Conservation (phyloP, 2,329 filamentous ascomycete genomes). For the Aspergillus niger region DNA sequence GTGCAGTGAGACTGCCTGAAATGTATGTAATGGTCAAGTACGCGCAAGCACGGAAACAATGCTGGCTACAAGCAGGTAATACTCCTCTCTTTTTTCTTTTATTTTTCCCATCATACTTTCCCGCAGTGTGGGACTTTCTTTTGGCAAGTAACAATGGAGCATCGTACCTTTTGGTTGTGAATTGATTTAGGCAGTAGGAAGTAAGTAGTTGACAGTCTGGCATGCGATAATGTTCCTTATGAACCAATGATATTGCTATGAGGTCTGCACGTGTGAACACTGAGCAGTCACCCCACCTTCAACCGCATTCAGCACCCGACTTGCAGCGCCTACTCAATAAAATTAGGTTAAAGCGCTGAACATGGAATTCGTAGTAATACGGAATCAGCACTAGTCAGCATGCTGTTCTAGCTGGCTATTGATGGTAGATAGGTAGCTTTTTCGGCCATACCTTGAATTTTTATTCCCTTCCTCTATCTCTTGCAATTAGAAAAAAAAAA, state of each 20-base stretch:
- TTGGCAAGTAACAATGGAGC: too few relatives aligned
- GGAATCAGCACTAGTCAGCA: too few relatives aligned
- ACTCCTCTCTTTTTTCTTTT: too few relatives aligned
- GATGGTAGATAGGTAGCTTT: too few relatives aligned
- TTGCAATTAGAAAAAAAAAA: too few relatives aligned
- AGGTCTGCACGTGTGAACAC: conserved; percentile 4
- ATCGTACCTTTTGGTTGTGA: too few relatives aligned
- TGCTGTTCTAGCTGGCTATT: too few relatives aligned
- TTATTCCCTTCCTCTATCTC: too few relatives aligned
- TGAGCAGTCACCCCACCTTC: background rate
- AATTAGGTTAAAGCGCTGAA: background rate
- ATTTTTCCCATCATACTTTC: too few relatives aligned
- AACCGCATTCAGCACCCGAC: background rate
- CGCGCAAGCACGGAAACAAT: background rate
- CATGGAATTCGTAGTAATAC: too few relatives aligned
- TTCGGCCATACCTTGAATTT: too few relatives aligned
- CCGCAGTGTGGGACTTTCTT: too few relatives aligned
- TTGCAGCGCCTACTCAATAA: background rate
- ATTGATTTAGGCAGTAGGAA: background rate
- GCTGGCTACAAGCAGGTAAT: background rate
- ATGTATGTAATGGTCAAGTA: background rate
- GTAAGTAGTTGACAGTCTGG: background rate
- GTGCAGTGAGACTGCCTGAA: background rate
- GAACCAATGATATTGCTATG: background rate
- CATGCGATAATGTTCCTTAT: background rate